Conservation (phyloP, 192 early-diverging fungal species). For the Backusella sp. region DNA sequence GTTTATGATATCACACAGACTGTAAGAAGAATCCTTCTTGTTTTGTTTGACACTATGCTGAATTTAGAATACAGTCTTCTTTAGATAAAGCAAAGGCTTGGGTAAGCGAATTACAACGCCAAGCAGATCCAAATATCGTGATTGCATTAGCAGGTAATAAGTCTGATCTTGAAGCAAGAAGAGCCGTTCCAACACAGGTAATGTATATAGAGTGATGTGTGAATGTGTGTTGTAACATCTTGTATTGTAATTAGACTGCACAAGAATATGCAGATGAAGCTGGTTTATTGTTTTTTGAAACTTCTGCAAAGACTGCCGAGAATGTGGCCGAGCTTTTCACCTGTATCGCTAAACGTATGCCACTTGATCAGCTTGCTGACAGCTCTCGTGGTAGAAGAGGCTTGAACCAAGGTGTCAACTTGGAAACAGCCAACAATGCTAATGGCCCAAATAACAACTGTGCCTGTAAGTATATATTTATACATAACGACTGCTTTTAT, state of each 20-base stretch:
- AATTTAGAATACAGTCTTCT: conserved; percentile 45
- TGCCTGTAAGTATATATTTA: conserved; percentile 15
- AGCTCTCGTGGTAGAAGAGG: conserved; percentile 8
- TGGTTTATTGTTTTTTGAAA: conserved; percentile 61
- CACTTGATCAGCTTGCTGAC: conserved; percentile 16
- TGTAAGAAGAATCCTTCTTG: conserved; percentile 33
- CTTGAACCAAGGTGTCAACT: conserved; percentile 6
- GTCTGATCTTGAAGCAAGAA: conserved; percentile 58
- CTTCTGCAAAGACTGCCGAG: conserved; percentile 57
- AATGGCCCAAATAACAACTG: conserved; percentile 3
- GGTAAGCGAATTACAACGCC: conserved; percentile 73
- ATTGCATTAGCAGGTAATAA: conserved; percentile 75
- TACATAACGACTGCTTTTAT: not conserved
- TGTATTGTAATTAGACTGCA: conserved; percentile 40
- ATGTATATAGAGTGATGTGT: not conserved
- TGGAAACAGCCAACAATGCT: not conserved
- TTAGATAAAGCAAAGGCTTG: conserved; percentile 71
- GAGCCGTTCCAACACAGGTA: conserved; percentile 65
- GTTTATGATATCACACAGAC: conserved; percentile 74
- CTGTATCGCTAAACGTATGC: conserved; percentile 38
- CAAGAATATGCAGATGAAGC: conserved; percentile 59
- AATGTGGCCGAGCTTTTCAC: conserved; percentile 59
- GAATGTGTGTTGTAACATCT: not conserved
- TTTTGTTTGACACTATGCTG: not conserved
- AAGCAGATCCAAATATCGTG: conserved; percentile 70